Conservation (phyloP, 2,329 filamentous ascomycete genomes). For the Hymenoscyphus infarciens region DNA sequence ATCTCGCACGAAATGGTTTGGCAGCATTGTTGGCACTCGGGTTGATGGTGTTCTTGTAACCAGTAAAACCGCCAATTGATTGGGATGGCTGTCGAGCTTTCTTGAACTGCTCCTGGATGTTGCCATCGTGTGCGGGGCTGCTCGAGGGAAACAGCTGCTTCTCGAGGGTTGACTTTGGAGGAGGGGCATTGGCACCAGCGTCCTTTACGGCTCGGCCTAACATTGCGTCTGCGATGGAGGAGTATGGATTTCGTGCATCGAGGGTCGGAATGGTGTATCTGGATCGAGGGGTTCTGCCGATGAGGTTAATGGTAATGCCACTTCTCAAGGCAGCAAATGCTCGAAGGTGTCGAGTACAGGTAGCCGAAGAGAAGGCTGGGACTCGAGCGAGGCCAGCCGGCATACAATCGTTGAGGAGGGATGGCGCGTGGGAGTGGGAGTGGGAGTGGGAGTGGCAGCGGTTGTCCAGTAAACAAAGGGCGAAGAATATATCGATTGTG, state of each 20-base stretch:
- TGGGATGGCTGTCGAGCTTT: constrained; percentile 40
- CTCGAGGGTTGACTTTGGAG: constrained; percentile 27
- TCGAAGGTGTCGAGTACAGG: constrained; percentile 26
- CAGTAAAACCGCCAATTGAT: constrained; percentile 36
- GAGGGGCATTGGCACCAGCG: constrained; percentile 15
- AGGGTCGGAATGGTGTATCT: constrained; percentile 15
- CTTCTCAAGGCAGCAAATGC: not conserved
- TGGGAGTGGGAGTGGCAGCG: not conserved
- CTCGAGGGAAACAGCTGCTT: constrained; percentile 58
- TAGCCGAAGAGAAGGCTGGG: constrained; percentile 29
- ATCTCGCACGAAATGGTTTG: constrained; percentile 22
- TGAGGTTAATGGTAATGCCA: not conserved
- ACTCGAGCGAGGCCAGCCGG: constrained; percentile 27
- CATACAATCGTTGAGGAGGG: constrained; percentile 31
- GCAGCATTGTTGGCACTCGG: constrained; percentile 18
- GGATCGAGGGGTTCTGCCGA: constrained; percentile 20
- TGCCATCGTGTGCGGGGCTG: constrained; percentile 45
- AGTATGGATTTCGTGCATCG: constrained; percentile 28
- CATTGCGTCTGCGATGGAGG: constrained; percentile 36
- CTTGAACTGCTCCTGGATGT: constrained; percentile 50
- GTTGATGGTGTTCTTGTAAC: constrained; percentile 29
- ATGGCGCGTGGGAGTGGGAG: not conserved
- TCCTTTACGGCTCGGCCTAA: constrained; percentile 31
- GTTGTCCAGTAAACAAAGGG: not conserved
- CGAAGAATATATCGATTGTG: not conserved